Base-by-base conservation (phyloP, 768 basidiomycete species). In the Pisolithus tinctorius region DNA sequence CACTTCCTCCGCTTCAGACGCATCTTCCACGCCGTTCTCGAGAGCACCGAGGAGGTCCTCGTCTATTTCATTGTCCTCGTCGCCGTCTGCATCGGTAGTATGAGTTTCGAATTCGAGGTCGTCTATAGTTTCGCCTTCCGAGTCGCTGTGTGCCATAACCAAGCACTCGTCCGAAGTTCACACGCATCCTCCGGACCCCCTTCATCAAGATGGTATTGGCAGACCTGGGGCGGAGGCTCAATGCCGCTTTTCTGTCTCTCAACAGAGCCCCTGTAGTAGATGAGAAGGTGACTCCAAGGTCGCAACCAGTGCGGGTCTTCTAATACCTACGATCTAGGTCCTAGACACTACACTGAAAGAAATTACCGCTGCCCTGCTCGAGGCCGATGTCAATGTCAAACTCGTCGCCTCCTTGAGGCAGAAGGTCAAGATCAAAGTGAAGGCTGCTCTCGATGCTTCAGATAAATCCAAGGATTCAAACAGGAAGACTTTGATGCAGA, bases 311-410 rank as follows among this genome's bases (percentile, higher is more conserved):
- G 37, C 42, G 26, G 45, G 38, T 53, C 50, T 41, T 50, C 54
- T 49, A 23, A 48, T 49, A 49, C 53, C 52, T 44, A 51, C 51
- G 10, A 31, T 41, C 9, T 66, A 97, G 94, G 90, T 92, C 45
- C 83, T 99, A 63, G 96, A 99, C 74, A 81, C 84, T 4, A 82
- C 90, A 14, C 81, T 99, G 55, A 98, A 97, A 71, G 93, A 96
- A 71, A 89, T 99, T 55, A 93, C 90, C 44, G 80, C 92, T 23
- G 95, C 95, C 9, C 73, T 98, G 30, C 80, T 99, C 41, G 94
- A 98, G 69, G 86, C 93, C 17, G 96, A 99, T 71, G 95, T 99
- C 58, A 99, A 99, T 65, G 95, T 99, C 60, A 96, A 95, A 67
- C 81, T 98, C 20, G 96, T 97, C 17, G 80, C 91, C 5, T 81